phyloP scores from a whole-genome alignment of 2,329 filamentous ascomycete species.

The Fusarium coffeatum region DNA sequence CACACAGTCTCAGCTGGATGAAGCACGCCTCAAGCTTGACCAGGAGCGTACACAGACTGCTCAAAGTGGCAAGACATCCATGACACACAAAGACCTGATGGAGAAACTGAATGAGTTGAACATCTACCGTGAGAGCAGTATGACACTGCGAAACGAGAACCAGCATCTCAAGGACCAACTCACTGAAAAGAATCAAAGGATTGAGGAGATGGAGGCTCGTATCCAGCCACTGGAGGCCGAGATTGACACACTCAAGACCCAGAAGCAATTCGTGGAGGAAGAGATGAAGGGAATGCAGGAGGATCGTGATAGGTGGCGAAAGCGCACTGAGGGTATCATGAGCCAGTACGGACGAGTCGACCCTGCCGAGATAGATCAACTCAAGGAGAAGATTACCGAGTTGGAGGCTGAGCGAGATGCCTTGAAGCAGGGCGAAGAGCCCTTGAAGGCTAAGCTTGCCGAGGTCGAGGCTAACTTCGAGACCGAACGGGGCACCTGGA shows the following conservation, averaged over 20 bases:
- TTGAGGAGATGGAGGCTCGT: conserved; percentile 78
- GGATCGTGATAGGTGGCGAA: conserved; percentile 94
- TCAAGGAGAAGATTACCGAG: conserved; percentile 80
- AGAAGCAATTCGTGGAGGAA: conserved; percentile 83
- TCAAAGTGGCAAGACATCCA: conserved; percentile 77
- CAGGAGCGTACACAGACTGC: conserved; percentile 84
- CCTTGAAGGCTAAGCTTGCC: conserved; percentile 65
- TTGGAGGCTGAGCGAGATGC: conserved; percentile 74
- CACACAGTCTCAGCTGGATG: conserved; percentile 86
- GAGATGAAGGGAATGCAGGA: conserved; percentile 90
- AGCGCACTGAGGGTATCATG: conserved; percentile 93
- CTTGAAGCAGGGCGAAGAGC: conserved; percentile 61
- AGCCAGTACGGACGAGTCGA: conserved; percentile 97
- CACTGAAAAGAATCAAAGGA: conserved; percentile 76
- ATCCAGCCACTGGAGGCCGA: conserved; percentile 85
- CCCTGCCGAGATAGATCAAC: conserved; percentile 88
- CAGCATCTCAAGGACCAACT: conserved; percentile 82
- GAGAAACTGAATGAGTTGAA: conserved; percentile 96
- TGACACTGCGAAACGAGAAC: conserved; percentile 87
- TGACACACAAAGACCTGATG: conserved; percentile 90
- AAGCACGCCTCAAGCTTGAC: conserved; percentile 87
- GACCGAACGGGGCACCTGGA: conserved; percentile 66
- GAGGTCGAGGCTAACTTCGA: conserved; percentile 65
- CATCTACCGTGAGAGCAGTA: conserved; percentile 93
- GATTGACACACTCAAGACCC: conserved; percentile 84